Evolutionary conservation across 257 asterid genomes (phyloP).

Genomic region (Salvia rosmarinus): DNA sequence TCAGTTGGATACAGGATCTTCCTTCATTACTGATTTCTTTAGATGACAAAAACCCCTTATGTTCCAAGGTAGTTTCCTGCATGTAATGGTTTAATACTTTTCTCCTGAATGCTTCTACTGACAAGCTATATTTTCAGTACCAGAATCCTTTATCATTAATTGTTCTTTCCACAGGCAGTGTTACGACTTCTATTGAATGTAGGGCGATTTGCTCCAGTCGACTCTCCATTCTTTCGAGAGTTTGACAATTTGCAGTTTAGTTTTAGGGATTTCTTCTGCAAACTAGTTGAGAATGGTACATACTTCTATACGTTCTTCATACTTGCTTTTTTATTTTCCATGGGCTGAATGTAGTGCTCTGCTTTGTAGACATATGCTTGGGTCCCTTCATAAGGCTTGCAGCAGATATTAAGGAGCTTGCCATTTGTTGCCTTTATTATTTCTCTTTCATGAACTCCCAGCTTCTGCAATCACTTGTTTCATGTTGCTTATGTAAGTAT

Average conservation of each 20-base stretch:
- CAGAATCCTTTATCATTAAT: constrained; percentile 4
- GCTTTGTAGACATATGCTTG: constrained; percentile 46
- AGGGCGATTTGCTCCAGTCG: constrained; percentile 59
- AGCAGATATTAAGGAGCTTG: constrained; percentile 79
- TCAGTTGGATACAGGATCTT: constrained; percentile 69
- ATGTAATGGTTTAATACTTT: constrained; percentile 21
- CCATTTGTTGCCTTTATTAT: constrained; percentile 77
- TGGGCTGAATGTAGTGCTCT: constrained; percentile 37
- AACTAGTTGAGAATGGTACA: constrained; percentile 50
- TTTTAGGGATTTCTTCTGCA: constrained; percentile 59
- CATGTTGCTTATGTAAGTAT: constrained; percentile 89
- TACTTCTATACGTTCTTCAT: constrained; percentile 30
- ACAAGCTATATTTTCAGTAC: constrained; percentile 8
- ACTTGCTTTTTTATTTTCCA: constrained; percentile 21
- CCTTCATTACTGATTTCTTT: constrained; percentile 66
- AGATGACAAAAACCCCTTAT: constrained; percentile 60
- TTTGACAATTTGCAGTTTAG: constrained; percentile 60
- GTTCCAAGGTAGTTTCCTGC: constrained; percentile 66
- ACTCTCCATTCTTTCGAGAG: constrained; percentile 54
- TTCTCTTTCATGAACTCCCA: constrained; percentile 59
- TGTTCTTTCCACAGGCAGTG: constrained; percentile 67
- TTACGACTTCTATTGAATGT: constrained; percentile 65
- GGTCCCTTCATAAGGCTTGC: constrained; percentile 86
- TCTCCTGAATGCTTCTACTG: constrained; percentile 20
- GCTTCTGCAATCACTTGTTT: constrained; percentile 73